Evolutionary conservation across 2,329 filamentous ascomycete species (phyloP), one percentile per base, ranked within the genome.

Genomic region (Grosmannia huntii): DNA sequence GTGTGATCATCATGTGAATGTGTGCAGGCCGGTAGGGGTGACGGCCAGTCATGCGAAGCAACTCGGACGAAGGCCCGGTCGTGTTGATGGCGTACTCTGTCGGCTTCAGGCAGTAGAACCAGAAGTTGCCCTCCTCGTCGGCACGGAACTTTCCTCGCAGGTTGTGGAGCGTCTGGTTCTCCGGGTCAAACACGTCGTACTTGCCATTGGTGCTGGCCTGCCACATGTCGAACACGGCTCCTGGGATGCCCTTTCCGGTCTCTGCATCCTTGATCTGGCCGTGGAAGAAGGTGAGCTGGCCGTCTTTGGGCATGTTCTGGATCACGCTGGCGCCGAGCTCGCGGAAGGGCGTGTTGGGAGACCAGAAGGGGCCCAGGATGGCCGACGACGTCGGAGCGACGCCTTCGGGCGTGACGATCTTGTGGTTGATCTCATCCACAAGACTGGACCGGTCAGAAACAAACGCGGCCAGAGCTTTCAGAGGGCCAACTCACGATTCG

Each of bases 281-380:
- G 63, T 88, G 80, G 76, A 90, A 84, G 65, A 77, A 82, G 3
- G 79, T 77, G 31, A 83, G 72, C 61, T 86, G 65, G 16, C 67
- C 73, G 59, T 75, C 73, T 56, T 70, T 59, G 6, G 79, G 78
- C 62, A 74, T 75, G 62, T 71, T 66, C 58, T 73, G 73, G 23
- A 84, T 76, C 62, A 94, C 89, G 65, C 76, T 84, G 52, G 77
- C 80, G 55, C 87, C 89, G 66, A 87, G 87, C n/a, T 82, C 72
- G 53, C 85, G 79, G 59, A 79, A 72, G 5, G 89, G 89, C 0
- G 89, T 83, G 64, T 90, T 79, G 50, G 82, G 78, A 6, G 88
- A 80, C 81, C 88, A 95, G 73, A 95, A 95, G 1, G 90, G 90
- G 0, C 90, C 90, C 0, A 95, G 79, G 63, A 95, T 90, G 48